These are phyloP conservation scores for Asparagopsis taxiformis DNA, from an alignment of 31 red algal species.

Conservation along the genomic window DNA sequence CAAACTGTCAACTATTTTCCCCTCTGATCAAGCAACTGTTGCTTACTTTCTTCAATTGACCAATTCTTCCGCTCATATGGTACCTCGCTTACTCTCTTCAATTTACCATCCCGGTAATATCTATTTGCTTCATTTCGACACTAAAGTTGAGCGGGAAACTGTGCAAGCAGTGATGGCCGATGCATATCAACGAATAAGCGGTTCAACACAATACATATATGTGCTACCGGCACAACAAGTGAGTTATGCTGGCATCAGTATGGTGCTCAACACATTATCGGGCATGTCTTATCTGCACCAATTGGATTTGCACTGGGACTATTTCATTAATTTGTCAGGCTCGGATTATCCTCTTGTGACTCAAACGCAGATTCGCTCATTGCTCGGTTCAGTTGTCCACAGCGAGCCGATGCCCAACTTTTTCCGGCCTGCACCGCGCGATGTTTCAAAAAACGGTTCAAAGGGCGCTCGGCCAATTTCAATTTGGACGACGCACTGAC, in stretches of 20 bases:
- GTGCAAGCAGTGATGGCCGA: not conserved
- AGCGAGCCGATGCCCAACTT: too few species aligned
- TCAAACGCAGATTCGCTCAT: not conserved
- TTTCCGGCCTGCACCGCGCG: too few species aligned
- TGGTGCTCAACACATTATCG: not conserved
- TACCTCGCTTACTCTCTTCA: not conserved
- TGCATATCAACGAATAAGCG: not conserved
- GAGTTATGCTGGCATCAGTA: not conserved
- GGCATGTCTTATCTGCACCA: not conserved
- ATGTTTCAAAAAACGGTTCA: too few species aligned
- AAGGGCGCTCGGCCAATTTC: too few species aligned
- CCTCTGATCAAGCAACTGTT: not conserved
- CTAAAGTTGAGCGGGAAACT: not conserved
- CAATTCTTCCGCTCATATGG: not conserved
- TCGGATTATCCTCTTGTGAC: not conserved
- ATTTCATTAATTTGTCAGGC: not conserved
- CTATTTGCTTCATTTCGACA: not conserved
- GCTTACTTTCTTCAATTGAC: not conserved
- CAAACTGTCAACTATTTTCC: too few species aligned
- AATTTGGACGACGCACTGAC: too few species aligned
- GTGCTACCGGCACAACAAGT: not conserved
- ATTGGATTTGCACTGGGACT: not conserved
- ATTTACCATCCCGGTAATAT: not conserved
- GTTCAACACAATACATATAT: not conserved
- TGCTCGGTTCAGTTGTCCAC: too few species aligned